Percentiles rank a stretch among this genome's conserved stretches.
Conservation (phyloP, 2,329 filamentous ascomycete species). For the Hypocreales sp. region DNA sequence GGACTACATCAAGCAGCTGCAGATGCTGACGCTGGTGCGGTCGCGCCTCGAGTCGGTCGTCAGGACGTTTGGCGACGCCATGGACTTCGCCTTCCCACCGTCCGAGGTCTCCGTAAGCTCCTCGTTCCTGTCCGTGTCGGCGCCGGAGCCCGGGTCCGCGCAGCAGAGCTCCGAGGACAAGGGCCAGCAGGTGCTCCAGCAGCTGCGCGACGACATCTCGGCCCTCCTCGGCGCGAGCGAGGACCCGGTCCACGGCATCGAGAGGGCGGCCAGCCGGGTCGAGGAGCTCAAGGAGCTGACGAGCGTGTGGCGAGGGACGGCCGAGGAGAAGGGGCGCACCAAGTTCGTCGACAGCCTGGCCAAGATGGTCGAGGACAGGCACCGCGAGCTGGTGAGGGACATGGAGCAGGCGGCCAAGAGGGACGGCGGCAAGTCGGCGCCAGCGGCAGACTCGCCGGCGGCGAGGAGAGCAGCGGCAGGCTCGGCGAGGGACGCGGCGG, state of each 20-base stretch:
- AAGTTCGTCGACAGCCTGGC: slow-evolving; percentile 72
- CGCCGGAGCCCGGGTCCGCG: slow-evolving; percentile 53
- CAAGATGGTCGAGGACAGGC: slow-evolving; percentile 67
- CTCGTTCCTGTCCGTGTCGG: slow-evolving; percentile 80
- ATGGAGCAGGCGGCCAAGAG: slow-evolving; percentile 26
- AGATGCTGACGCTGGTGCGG: slow-evolving; percentile 69
- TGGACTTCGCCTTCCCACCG: slow-evolving; percentile 87
- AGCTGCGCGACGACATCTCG: slow-evolving; percentile 55
- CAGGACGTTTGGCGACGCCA: slow-evolving; percentile 82
- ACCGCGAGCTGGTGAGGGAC: slow-evolving; percentile 36
- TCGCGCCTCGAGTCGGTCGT: slow-evolving; percentile 78
- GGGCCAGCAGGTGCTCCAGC: slow-evolving; percentile 63
- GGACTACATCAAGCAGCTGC: slow-evolving; percentile 60
- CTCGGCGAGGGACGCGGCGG: slow-evolving; percentile 8
- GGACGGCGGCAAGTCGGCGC: slow-evolving; percentile 16
- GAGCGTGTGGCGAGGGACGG: slow-evolving; percentile 86
- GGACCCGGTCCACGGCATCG: slow-evolving; percentile 50
- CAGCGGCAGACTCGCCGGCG: slow-evolving; percentile 16
- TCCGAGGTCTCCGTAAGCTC: slow-evolving; percentile 73
- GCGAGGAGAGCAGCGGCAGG: slow-evolving; percentile 14
- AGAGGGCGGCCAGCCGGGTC: slow-evolving; percentile 58
- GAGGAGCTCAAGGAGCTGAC: slow-evolving; percentile 63
- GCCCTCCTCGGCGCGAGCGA: slow-evolving; percentile 42
- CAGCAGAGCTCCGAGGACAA: slow-evolving; percentile 67
- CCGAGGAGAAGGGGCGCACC: slow-evolving; percentile 73